Evolutionary conservation across 345 rosid species (phyloP), one percentile per base, ranked within the genome.

Genomic region (Pistacia vera): DNA sequence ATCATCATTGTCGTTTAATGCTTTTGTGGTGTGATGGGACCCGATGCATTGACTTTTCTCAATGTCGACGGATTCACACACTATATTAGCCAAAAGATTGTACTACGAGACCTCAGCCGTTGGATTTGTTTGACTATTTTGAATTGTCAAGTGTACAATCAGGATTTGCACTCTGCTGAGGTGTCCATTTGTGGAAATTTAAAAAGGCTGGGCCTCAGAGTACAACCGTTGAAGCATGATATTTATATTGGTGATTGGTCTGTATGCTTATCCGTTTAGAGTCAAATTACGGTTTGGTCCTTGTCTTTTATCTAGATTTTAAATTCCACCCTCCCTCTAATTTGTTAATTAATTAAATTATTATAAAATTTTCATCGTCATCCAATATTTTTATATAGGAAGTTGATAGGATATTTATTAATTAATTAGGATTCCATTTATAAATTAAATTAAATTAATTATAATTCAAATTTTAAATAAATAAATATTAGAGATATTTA

Each of bases 41-140:
- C 5, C 2, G 8, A 20, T 17, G 30, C 10, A 46, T 16, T 30
- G 67, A 61, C 49, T 63, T 63, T 63, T 54, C 52, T 14, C 5
- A 13, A 2, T 30, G 49, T 8, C 51, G 77, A 63, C 77, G 70
- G 36, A 44, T 54, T 74, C 68, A n/a, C 20, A 33, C 67, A 5
- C 4, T n/a, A 1, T 8, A 3, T 12, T 8, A 12, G 38, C 35
- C 2, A 52, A 30, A 25, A 38, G 17, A 54, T 35, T 35, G 6
- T 7, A 11, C 0, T 4, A 51, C 36, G 60, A 8, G 55, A 74
- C 54, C 77, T 33, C 13, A 52, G 22, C 70, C 70, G 63, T 64
- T 36, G 16, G 51, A 52, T 18, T n/a, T 5, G 22, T 54, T 52
- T 0, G 70, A 35, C 61, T 28, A 2, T 10, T 9, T 60, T 60